phyloP scores from a whole-genome alignment of 345 rosid genomes.

The Populus alba region DNA sequence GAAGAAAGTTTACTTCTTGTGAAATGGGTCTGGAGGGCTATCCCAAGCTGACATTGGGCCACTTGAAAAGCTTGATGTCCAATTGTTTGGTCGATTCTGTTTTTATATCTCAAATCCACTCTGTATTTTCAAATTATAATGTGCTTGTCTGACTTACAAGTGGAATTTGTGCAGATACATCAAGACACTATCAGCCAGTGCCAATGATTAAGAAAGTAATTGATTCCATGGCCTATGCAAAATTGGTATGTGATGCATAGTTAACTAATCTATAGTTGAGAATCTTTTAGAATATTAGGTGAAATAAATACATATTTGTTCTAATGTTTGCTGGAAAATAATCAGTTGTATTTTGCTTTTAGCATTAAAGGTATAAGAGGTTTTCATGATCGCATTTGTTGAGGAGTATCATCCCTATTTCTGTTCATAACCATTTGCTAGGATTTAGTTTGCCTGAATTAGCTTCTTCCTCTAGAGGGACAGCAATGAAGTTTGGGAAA shows the following conservation, averaged over 20 bases:
- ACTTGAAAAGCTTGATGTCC: neutral
- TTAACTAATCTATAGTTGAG: neutral
- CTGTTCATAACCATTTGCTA: neutral
- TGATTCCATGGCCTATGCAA: conserved; percentile 66
- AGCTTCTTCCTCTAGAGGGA: neutral
- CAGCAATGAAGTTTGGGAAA: neutral
- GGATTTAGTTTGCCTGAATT: neutral
- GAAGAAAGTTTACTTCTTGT: neutral
- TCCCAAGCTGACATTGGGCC: neutral
- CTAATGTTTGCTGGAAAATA: neutral
- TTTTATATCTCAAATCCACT: neutral
- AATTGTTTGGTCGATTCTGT: neutral
- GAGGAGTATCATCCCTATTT: neutral
- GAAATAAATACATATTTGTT: neutral
- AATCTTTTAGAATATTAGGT: conserved; percentile 1
- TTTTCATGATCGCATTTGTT: neutral
- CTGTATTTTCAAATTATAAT: neutral
- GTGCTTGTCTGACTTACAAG: neutral
- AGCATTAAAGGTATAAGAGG: neutral
- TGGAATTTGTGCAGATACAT: conserved; percentile 52
- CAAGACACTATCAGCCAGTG: conserved; percentile 69
- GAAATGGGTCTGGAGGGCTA: neutral
- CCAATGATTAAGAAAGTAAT: conserved; percentile 60
- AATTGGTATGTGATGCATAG: conserved; percentile 44
- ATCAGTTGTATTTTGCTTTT: neutral